Evolutionary conservation across 2,329 filamentous ascomycete genomes (phyloP).

Genomic region (Claviceps sp.): DNA sequence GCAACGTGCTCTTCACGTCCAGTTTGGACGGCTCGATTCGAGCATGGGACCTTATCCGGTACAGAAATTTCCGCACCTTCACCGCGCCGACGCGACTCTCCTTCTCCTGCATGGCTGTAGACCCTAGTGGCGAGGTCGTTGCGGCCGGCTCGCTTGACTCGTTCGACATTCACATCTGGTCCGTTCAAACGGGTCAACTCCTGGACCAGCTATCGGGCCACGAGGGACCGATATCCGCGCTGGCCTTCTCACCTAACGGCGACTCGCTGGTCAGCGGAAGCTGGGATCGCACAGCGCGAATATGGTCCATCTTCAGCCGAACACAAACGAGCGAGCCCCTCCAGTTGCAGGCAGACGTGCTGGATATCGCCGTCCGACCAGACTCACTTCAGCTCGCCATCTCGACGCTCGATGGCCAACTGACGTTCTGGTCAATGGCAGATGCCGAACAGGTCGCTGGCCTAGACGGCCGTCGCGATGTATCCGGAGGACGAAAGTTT

Average conservation of each 20-base stretch:
- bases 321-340: conserved; percentile 92
- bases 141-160: conserved; percentile 91
- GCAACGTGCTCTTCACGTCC: conserved; percentile 89
- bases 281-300: conserved; percentile 89
- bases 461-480: conserved; percentile 80
- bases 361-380: conserved; percentile 75
- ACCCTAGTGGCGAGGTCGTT: conserved; percentile 90
- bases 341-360: conserved; percentile 80
- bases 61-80: conserved; percentile 94
- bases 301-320: conserved; percentile 91
- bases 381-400: conserved; percentile 86
- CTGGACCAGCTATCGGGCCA: conserved; percentile 85
- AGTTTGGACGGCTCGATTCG: conserved; percentile 88
- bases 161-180: conserved; percentile 97
- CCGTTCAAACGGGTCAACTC: conserved; percentile 90
- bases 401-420: conserved; percentile 81
- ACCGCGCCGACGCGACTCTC: conserved; percentile 84
- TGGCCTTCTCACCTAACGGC: conserved; percentile 82
- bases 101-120: conserved; percentile 91
- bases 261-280: conserved; percentile 76
- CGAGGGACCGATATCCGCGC: conserved; percentile 79
- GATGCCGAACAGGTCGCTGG: conserved; percentile 78
- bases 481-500: conserved; percentile 81
- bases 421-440: conserved; percentile 88
- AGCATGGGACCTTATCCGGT: conserved; percentile 92